These are phyloP conservation scores for Isoetes taiwanensis DNA, from an alignment of 75 land plant genomes.

Conservation along the genomic window DNA sequence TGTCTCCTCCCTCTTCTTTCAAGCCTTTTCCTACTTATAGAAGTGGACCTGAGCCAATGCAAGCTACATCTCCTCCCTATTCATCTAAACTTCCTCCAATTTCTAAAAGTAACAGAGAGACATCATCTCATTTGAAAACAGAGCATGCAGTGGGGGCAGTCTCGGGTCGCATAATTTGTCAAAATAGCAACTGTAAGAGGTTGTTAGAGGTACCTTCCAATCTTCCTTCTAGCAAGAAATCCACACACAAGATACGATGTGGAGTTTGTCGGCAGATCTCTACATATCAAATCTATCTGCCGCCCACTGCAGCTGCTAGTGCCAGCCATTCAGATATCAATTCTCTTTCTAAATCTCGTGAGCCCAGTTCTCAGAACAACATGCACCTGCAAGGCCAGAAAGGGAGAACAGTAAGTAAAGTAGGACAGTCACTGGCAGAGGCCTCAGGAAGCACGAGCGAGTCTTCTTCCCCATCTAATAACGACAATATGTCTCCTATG, in stretches of 20 bases:
- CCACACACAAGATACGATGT: constrained; percentile 12
- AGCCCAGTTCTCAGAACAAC: not conserved
- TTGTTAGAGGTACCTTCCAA: no score
- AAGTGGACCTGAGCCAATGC: no score
- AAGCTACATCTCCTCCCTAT: no score
- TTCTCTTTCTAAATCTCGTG: not conserved
- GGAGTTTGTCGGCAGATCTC: constrained; percentile 7
- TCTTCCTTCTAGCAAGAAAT: no score
- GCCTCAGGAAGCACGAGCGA: not conserved
- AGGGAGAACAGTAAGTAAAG: not conserved
- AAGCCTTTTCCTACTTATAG: no score
- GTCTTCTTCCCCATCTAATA: not conserved
- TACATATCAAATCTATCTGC: not conserved
- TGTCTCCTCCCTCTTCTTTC: no score
- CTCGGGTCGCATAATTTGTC: no score
- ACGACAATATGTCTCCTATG: not conserved
- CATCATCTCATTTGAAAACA: no score
- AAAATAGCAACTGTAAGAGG: no score
- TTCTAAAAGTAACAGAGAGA: no score
- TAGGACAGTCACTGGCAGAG: not conserved
- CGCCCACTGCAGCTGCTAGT: not conserved
- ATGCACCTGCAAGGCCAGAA: not conserved
- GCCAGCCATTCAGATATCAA: not conserved
- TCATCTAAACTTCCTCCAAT: no score
- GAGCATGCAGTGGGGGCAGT: no score